A percentile compares a stretch with the other conserved stretches of the same genome.
phyloP scores from a whole-genome alignment of 768 basidiomycete genomes.

The Leccinum sublutescens region DNA sequence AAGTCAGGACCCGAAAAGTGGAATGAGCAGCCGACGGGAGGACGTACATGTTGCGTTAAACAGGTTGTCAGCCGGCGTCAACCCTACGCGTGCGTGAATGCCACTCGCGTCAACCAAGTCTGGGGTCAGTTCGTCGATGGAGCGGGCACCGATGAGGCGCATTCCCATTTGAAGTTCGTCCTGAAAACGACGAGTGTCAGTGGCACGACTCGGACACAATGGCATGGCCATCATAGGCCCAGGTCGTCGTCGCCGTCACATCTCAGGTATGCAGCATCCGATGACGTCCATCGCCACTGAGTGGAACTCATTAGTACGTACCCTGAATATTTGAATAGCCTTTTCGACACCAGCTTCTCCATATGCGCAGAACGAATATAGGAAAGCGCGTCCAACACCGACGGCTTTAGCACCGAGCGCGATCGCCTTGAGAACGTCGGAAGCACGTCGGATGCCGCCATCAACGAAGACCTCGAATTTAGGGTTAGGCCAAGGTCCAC shows the following conservation, averaged over 20 bases:
- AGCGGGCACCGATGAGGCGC: constrained; percentile 83
- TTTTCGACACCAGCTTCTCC: constrained; percentile 84
- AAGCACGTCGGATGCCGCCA: constrained; percentile 86
- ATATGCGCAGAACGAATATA: constrained; percentile 85
- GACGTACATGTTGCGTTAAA: constrained; percentile 35
- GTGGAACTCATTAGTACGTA: constrained; percentile 28
- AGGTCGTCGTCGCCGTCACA: not conserved
- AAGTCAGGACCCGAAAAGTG: not conserved
- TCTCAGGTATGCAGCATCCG: not conserved
- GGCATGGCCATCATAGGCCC: not conserved
- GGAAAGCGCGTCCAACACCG: constrained; percentile 77
- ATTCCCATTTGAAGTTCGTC: constrained; percentile 97
- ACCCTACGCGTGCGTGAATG: constrained; percentile 29
- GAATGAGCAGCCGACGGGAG: not conserved
- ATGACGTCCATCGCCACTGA: constrained; percentile 25
- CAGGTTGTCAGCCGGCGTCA: constrained; percentile 29
- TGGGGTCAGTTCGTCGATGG: constrained; percentile 71
- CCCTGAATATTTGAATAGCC: constrained; percentile 72
- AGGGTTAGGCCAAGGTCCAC: constrained; percentile 72
- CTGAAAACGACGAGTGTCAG: constrained; percentile 35
- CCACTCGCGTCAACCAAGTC: constrained; percentile 79
- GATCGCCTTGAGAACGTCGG: constrained; percentile 81
- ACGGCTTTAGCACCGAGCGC: constrained; percentile 81
- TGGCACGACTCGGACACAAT: not conserved
- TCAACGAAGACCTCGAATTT: constrained; percentile 88